Evolutionary conservation across 2,329 filamentous ascomycete genomes (phyloP), one percentile per base, ranked within the genome.

Genomic region (Trichophyton schoenleinii): DNA sequence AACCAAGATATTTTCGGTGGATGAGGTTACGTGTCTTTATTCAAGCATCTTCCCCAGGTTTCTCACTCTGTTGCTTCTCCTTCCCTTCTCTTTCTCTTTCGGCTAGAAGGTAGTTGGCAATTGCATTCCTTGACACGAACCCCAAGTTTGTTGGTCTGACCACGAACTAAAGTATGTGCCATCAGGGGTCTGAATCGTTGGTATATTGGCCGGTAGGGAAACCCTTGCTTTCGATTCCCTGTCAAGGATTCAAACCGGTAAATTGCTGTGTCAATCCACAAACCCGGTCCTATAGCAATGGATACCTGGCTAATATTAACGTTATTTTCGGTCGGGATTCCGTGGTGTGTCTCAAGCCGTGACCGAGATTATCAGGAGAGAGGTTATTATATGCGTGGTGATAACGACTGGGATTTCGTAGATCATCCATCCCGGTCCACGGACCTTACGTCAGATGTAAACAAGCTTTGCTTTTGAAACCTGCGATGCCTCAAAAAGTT

Each of bases 391-490:
- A 55, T 13, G 9, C 34, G 31, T 36, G 31, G n/a, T 55, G 18
- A 55, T 55, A 55, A 36, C 15, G 4, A 13, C 20, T 34, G n/a
- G 49, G 49, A 55, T 55, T 20, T 18, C n/a, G 49, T 55, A 55
- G 49, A 55, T 55, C 49, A 55, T 28, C 9, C 3, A 34, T 36
- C 49, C 49, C 49, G 11, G 49, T 55, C 28, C 13, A 34, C 34
- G 49, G 49, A 55, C 31, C 49, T 36, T 55, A 34, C 28, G 28
- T 55, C 49, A 55, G 49, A 20, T 25, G 5, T 36, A 55, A 28
- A 36, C 49, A 55, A 55, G 25, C 49, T 36, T 34, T 36, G 49
- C 22, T 34, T 44, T 55, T 55, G 49, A 55, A 55, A 55, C 49
- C 18, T 34, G 49, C n/a, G 31, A 20, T 28, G 15, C 49, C 28